Conservation (phyloP, 352 stramenopile genomes). For the Globisporangium yorkense region DNA sequence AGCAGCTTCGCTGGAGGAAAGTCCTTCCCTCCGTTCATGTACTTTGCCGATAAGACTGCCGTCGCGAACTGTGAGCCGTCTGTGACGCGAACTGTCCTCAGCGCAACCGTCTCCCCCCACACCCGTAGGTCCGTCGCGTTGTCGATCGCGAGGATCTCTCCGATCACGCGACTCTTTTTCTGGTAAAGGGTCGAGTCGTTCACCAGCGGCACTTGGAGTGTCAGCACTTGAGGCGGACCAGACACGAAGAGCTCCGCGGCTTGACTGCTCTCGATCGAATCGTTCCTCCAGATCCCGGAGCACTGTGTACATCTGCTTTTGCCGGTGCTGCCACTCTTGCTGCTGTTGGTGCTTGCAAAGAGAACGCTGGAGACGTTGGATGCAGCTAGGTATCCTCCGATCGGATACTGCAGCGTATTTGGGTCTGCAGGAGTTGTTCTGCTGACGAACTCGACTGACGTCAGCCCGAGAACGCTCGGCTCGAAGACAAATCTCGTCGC, state of each 20-base stretch:
- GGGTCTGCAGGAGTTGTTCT: slow-evolving; percentile 1
- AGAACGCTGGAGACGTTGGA: slow-evolving; percentile 1
- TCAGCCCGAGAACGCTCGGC: slow-evolving; percentile 19
- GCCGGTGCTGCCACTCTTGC: not conserved
- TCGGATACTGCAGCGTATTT: slow-evolving; percentile 11
- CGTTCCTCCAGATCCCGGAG: slow-evolving; percentile 15
- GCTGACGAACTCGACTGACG: slow-evolving; percentile 4
- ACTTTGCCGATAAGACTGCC: slow-evolving; percentile 21
- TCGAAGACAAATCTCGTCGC: slow-evolving; percentile 58
- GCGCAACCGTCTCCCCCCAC: slow-evolving; percentile 20
- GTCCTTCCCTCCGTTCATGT: slow-evolving; percentile 5
- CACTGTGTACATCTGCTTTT: not conserved
- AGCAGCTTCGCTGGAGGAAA: slow-evolving; percentile 38
- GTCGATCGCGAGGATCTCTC: slow-evolving; percentile 37
- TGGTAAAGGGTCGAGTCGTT: slow-evolving; percentile 22
- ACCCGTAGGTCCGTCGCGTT: slow-evolving; percentile 20
- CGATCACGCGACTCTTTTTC: slow-evolving; percentile 29
- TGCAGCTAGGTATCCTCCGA: slow-evolving; percentile 19
- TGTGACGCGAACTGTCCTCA: slow-evolving; percentile 24
- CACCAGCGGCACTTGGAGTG: slow-evolving; percentile 18
- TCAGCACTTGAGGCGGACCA: slow-evolving; percentile 4
- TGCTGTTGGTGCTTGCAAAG: not conserved
- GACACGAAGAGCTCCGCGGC: not conserved
- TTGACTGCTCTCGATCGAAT: not conserved
- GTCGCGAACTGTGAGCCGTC: slow-evolving; percentile 63